These are phyloP conservation scores for Claviceps purpurea DNA, from an alignment of 2,329 filamentous ascomycete species.

Conservation along the genomic window DNA sequence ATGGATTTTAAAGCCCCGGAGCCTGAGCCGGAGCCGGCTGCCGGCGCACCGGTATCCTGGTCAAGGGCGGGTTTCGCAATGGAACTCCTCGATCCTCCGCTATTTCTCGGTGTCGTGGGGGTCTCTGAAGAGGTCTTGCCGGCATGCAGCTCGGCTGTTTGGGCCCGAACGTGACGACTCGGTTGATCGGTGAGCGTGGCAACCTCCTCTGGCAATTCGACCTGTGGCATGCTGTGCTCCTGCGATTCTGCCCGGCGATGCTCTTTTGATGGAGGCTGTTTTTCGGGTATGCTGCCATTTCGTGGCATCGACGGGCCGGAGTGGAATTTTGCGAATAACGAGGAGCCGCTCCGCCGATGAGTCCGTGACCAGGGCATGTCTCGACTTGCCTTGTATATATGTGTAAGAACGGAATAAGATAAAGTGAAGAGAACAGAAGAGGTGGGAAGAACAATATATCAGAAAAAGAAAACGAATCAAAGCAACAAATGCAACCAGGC, in stretches of 20 bases:
- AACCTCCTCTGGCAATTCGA: not conserved
- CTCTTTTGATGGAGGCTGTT: slow-evolving; percentile 9
- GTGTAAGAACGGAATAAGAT: not conserved
- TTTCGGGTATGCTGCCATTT: slow-evolving; percentile 4
- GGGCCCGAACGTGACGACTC: too few relatives aligned
- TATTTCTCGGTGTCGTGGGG: slow-evolving; percentile 34
- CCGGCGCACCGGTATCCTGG: slow-evolving; percentile 17
- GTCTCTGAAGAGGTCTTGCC: slow-evolving; percentile 39
- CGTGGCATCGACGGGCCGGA: slow-evolving; percentile 14
- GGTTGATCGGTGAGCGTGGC: too few relatives aligned
- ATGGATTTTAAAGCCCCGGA: slow-evolving; percentile 46
- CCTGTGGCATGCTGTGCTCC: slow-evolving; percentile 14
- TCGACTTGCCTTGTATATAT: too few relatives aligned
- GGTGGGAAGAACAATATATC: too few relatives aligned
- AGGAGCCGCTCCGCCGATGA: slow-evolving; percentile 23
- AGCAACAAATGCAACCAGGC: too few relatives aligned
- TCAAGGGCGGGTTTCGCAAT: slow-evolving; percentile 40
- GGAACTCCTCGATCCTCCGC: slow-evolving; percentile 38
- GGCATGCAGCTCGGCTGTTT: slow-evolving; percentile 10
- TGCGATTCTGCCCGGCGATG: slow-evolving; percentile 22
- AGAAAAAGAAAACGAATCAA: too few relatives aligned
- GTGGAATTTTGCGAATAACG: slow-evolving; percentile 42
- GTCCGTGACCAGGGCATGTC: slow-evolving; percentile 1
- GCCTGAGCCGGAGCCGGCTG: slow-evolving; percentile 11
- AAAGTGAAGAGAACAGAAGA: too few relatives aligned